A percentile compares a stretch with the other conserved stretches of the same genome.
These are phyloP conservation scores for Sporisorium sorghi DNA, from an alignment of 1,284 basidiomycete species.

Conservation along the genomic window DNA sequence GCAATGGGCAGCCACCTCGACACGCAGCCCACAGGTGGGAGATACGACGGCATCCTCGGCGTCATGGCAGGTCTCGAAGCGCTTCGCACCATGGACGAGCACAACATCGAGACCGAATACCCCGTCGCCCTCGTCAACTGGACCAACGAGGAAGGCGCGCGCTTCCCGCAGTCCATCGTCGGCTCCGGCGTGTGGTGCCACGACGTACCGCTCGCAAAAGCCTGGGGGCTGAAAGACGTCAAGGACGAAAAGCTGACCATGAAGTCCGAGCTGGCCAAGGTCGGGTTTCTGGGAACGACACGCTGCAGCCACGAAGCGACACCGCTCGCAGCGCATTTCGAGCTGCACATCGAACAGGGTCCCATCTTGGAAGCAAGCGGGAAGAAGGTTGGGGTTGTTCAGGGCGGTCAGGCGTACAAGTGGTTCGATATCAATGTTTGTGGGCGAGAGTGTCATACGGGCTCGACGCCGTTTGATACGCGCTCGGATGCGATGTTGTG, in stretches of 20 bases:
- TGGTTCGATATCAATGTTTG: conserved; percentile 47
- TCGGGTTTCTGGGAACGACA: conserved; percentile 34
- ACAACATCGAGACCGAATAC: conserved; percentile 25
- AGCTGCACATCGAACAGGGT: conserved; percentile 51
- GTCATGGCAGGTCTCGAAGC: conserved; percentile 48
- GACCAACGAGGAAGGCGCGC: conserved; percentile 49
- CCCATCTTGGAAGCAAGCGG: conserved; percentile 41
- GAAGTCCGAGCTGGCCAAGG: conserved; percentile 41
- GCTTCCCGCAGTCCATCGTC: conserved; percentile 55
- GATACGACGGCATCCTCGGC: conserved; percentile 48
- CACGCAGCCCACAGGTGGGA: conserved; percentile 43
- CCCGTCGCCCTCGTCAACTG: conserved; percentile 41
- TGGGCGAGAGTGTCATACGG: conserved; percentile 43
- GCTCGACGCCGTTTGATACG: conserved; percentile 44
- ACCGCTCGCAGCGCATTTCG: conserved; percentile 45
- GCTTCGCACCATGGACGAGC: conserved; percentile 33
- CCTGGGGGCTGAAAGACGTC: conserved; percentile 37
- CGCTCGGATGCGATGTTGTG: conserved; percentile 48
- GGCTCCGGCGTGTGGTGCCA: conserved; percentile 64
- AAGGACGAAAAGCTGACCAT: conserved; percentile 35
- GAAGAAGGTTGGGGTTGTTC: conserved; percentile 39
- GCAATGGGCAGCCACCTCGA: conserved; percentile 49
- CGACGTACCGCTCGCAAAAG: conserved; percentile 40
- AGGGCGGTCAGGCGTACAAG: conserved; percentile 47
- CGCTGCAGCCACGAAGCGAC: conserved; percentile 38